Conservation (phyloP, 345 rosid species). For the Corymbia maculata region DNA sequence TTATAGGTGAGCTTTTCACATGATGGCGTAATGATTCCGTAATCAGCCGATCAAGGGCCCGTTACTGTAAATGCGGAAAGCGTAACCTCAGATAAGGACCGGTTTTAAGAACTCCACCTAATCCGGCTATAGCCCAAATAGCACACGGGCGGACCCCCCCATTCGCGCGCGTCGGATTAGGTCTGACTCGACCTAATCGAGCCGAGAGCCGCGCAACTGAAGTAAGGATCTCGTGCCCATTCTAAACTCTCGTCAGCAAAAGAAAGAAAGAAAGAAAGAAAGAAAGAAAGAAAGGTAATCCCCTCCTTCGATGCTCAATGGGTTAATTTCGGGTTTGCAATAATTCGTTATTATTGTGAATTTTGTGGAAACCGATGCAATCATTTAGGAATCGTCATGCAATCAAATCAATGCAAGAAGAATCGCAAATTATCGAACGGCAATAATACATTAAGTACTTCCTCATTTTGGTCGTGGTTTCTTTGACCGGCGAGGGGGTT, state of each 20-base stretch:
- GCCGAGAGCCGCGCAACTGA: neutral
- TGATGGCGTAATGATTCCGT: neutral
- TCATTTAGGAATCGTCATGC: neutral
- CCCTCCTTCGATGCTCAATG: neutral
- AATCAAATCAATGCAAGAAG: neutral
- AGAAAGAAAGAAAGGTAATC: too few relatives aligned
- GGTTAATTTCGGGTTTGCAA: neutral
- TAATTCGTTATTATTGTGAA: neutral
- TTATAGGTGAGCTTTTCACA: neutral
- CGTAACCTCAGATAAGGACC: neutral
- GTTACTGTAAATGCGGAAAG: neutral
- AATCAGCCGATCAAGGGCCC: neutral
- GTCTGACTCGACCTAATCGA: neutral
- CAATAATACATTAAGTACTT: too few relatives aligned
- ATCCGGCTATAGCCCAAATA: neutral
- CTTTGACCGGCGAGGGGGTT: too few relatives aligned
- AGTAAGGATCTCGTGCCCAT: neutral
- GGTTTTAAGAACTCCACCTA: neutral
- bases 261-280: too few relatives aligned
- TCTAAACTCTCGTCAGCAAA: neutral
- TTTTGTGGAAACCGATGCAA: neutral
- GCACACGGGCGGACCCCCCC: neutral
- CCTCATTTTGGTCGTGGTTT: too few relatives aligned
- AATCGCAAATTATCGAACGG: too few relatives aligned
- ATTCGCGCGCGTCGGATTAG: too few relatives aligned